Evolutionary conservation across 73 alveolate species (phyloP).

Genomic region (Blepharisma japonicum): DNA sequence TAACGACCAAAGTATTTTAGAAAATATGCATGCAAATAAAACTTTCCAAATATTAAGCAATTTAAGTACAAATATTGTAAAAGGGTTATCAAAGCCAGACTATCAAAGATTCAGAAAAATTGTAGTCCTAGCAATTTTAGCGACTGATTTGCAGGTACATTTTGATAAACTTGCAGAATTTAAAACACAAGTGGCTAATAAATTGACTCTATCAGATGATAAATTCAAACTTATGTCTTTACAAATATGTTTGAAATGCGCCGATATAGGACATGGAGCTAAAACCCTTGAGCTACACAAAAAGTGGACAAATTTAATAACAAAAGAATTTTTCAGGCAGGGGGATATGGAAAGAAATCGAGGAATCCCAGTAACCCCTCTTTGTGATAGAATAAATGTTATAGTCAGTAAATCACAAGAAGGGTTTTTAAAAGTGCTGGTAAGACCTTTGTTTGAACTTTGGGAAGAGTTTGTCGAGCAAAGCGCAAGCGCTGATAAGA

Average conservation of each 20-base stretch:
- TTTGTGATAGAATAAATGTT: constrained; percentile 43
- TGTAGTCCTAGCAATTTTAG: constrained; percentile 44
- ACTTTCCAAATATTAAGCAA: constrained; percentile 52
- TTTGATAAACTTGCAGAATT: constrained; percentile 38
- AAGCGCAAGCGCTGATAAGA: background rate
- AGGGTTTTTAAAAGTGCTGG: constrained; percentile 33
- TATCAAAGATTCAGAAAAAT: constrained; percentile 50
- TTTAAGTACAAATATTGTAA: background rate
- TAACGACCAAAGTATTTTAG: constrained; percentile 73
- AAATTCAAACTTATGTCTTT: background rate
- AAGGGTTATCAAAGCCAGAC: constrained; percentile 50
- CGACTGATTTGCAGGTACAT: constrained; percentile 60
- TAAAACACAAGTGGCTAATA: background rate
- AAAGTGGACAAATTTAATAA: constrained; percentile 48
- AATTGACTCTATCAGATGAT: background rate
- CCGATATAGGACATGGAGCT: constrained; percentile 52
- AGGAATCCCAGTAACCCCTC: constrained; percentile 37
- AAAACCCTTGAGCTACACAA: constrained; percentile 35
- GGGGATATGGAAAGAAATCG: constrained; percentile 42
- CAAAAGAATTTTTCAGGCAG: constrained; percentile 45
- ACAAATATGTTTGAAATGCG: constrained; percentile 23
- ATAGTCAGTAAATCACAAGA: constrained; percentile 38
- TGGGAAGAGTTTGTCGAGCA: constrained; percentile 19
- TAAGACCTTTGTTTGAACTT: constrained; percentile 35
- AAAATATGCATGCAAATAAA: constrained; percentile 62